Base-by-base conservation (phyloP, 345 rosid genomes). In the Euphorbia pulcherrima region DNA sequence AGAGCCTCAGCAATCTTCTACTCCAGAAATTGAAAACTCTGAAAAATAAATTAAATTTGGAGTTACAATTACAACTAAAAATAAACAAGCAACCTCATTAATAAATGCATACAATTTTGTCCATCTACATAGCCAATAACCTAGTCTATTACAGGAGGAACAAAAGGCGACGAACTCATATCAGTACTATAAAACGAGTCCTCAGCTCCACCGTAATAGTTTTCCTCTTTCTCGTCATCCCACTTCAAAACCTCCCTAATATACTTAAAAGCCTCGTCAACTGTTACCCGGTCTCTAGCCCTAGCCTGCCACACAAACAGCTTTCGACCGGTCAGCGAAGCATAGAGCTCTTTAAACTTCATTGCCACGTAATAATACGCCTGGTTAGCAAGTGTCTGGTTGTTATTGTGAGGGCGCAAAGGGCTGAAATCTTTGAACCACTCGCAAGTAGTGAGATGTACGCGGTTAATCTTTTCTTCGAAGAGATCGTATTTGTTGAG, bases 121-220 rank as follows among this genome's bases (percentile, higher is more conserved):
- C 8, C 11, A 20, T 52, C 57, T 21, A 3, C 23, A 20, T n/a
- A 20, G 28, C 28, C 0, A 23, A 23, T 51, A 85, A 83, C 51
- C 80, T 20, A 44, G 13, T 23, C 81, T 75, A 83, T 58, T 76
- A n/a, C 87, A 62, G 78, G 84, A 82, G 87, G 73, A 17, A 83
- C 79, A 67, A 80, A 85, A 5, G 93, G 99, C 0, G 95, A 87
- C 35, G 99, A 91, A 79, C 99, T 94, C 78, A 94, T 53, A 64
- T 91, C 99, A 0, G 95, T 94, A 78, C 99, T 94, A 72, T 90
- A 90, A 79, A 80, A 88, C 0, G 97, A 95, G 78, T 95, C 97
- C 80, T 95, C 97, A 40, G 69, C 84, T 29, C 82, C 89, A 33
- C 86, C 88, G 13, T 78, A 90, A 70, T 80, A 95, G 79, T 71